Base-by-base conservation (phyloP, 2,329 filamentous ascomycete species). In the Phialemonium atrogriseum region DNA sequence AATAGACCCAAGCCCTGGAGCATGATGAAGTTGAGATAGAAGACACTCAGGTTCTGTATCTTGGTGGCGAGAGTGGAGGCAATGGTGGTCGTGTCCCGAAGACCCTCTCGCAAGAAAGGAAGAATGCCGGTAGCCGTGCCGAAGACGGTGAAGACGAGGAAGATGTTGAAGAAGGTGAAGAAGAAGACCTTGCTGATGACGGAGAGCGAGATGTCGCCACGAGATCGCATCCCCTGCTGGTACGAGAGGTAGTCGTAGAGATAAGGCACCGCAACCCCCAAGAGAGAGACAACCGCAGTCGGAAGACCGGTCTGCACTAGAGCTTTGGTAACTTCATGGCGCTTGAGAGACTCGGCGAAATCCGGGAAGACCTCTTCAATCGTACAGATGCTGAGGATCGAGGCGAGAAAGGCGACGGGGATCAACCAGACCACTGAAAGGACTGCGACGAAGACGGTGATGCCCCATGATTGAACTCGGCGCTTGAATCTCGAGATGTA, bases 91-190 rank as follows among this genome's bases (percentile, higher is more conserved):
- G 88, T 84, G 52, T 94, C 86, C 44, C 75, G 77, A 34, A 94
- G 68, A 8, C 80, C 75, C 28, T 89, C 73, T 33, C 76, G 76
- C 27, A 96, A 67, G 32, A 82, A 72, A 20, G 68, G 66, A 57
- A 77, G 77, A 49, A 94, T 84, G 33, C 80, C 76, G 23, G 81
- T 77, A 59, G 84, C 85, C 5, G 87, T 86, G 33, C 83, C 84
- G 27, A 94, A 84, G 16, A 91, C 72, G 1, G 89, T 93, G 54
- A 96, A 95, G 26, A 96, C 76, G 30, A 96, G 73, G 59, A 98
- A 98, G 35, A 96, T 85, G 59, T 98, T 98, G 73, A 98, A 96
- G 59, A 98, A 98, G 8, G 84, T 88, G 54, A 98, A 98, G 68
- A 96, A 94, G 62, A 96, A 98, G 58, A 96, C 98, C 63, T 98